Evolutionary conservation across 2,329 filamentous ascomycete species (phyloP).

Genomic region (Aspergillus ustus): DNA sequence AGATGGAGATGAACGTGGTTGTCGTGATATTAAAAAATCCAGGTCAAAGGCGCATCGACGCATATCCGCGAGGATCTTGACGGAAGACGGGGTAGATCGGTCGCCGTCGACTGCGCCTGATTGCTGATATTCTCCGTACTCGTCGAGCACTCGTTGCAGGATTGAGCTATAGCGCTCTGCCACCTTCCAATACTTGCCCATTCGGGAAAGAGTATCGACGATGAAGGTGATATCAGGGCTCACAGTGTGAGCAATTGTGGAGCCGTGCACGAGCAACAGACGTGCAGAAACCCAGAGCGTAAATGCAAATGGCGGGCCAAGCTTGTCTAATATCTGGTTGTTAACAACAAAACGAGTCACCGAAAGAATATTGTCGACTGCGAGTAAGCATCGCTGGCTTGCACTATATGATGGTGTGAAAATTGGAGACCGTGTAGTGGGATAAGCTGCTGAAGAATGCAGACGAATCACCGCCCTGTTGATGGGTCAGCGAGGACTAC

Average conservation of each 20-base stretch:
- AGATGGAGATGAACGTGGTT: conserved; percentile 59
- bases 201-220: conserved; percentile 77
- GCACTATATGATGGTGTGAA: conserved; percentile 89
- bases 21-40: conserved; percentile 84
- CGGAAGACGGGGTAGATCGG: conserved; percentile 77
- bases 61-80: conserved; percentile 90
- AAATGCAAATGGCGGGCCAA: conserved; percentile 90
- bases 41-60: conserved; percentile 86
- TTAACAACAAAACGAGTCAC: conserved; percentile 78
- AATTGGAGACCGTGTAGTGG: conserved; percentile 83
- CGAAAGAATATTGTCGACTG: conserved; percentile 80
- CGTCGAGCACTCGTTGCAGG: conserved; percentile 80
- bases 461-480: conserved; percentile 77
- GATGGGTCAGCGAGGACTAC: conserved; percentile 26
- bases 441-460: conserved; percentile 91
- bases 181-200: conserved; percentile 85
- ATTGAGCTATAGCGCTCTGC: conserved; percentile 80
- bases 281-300: conserved; percentile 90
- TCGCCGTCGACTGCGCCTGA: conserved; percentile 65
- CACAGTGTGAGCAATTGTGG: conserved; percentile 82
- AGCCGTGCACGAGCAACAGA: conserved; percentile 84
- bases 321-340: conserved; percentile 74
- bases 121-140: conserved; percentile 78
- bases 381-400: conserved; percentile 78
- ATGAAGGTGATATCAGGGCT: conserved; percentile 80